These are phyloP conservation scores for Backusella sp. DNA, from an alignment of 192 early-diverging fungal genomes.

Conservation along the genomic window DNA sequence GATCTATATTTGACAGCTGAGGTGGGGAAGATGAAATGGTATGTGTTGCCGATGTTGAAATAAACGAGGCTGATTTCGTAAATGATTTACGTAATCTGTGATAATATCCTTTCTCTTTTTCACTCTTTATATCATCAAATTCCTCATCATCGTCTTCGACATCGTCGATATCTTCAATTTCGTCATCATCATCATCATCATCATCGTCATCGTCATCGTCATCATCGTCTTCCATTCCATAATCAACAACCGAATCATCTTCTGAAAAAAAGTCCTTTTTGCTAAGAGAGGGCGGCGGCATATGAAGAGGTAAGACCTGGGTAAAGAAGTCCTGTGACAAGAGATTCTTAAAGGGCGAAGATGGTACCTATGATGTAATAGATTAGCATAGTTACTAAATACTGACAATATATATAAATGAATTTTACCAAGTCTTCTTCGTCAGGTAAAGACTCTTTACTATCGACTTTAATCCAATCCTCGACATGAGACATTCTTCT, in stretches of 20 bases:
- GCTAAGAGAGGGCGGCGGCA: conserved; percentile 28
- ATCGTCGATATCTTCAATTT: not conserved
- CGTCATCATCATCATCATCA: not conserved
- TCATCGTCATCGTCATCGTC: conserved; percentile 7
- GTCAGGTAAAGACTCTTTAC: conserved; percentile 35
- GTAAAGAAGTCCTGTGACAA: conserved; percentile 26
- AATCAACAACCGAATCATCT: not conserved
- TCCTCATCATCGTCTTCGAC: not conserved
- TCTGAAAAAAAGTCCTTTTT: conserved; percentile 12
- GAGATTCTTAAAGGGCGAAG: conserved; percentile 22
- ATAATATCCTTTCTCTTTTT: conserved; percentile 10
- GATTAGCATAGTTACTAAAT: not conserved
- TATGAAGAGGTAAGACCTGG: conserved; percentile 31
- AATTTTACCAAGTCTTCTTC: conserved; percentile 32
- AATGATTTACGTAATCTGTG: conserved; percentile 12
- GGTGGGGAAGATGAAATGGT: conserved; percentile 26
- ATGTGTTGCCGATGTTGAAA: conserved; percentile 21
- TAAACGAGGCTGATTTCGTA: conserved; percentile 16
- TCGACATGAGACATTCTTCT: conserved; percentile 33
- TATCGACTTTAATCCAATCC: conserved; percentile 32
- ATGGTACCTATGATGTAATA: conserved; percentile 12
- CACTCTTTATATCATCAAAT: not conserved
- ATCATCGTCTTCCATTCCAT: not conserved
- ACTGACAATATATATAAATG: not conserved
- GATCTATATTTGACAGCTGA: not conserved